Base-by-base conservation (phyloP, 805 yeast species). In the Hanseniaspora clermontiae region DNA sequence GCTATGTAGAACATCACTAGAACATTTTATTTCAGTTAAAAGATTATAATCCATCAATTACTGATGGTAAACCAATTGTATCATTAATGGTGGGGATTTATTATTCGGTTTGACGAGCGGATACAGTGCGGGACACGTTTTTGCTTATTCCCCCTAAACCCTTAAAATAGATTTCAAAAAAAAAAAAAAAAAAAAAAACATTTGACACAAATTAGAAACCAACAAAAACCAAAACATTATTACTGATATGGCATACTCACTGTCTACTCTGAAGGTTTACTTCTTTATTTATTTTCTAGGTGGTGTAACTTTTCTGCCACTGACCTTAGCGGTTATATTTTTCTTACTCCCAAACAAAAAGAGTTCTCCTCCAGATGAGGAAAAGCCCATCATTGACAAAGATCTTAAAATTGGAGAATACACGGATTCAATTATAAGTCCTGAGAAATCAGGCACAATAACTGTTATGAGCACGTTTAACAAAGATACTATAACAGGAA, bases 391-490 rank as follows among this genome's bases (percentile, higher is more conserved):
- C 29, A 68, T 71, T 51, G 71, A 71, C 45, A 69, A 71, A 6
- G 62, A 67, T 2, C 69, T 83, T 52, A 80, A 77, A 60, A 80
- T 83, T 4, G 85, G 85, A 0, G 82, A 78, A 59, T 63, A 84
- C n/a, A 82, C 83, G 57, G 90, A 85, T 61, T 68, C 70, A 12
- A 68, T 78, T 84, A 0, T 79, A 80, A 29, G 77, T 87, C 0
- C 76, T 69, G 61, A 79, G 76, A 64, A 72, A 79, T 32, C 39
- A 11, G 96, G 95, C 9, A 87, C 95, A 95, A 70, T 88, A 1
- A 79, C 84, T 2, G 90, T 90, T n/a, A 85, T 95, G 0, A 82
- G 80, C 59, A 91, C 85, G 61, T 86, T 83, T 65, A 74, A 84
- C 69, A 71, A 75, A 57, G 72, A 77, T 68, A 64, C 84, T 2